These are phyloP conservation scores for Globisporangium abappressorium DNA, from an alignment of 352 stramenopile species.

Conservation along the genomic window DNA sequence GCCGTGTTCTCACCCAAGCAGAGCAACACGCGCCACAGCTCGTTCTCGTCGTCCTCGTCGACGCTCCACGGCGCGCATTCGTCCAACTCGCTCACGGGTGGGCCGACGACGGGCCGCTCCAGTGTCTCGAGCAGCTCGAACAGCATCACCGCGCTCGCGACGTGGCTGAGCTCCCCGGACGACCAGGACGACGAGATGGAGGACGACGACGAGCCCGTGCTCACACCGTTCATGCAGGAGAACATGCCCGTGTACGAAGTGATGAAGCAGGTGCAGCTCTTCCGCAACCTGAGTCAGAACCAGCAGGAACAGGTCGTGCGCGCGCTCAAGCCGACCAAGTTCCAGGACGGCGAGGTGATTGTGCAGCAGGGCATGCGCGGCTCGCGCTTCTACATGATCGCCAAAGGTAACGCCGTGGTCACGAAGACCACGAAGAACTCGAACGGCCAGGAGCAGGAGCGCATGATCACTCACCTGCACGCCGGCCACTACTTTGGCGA, in stretches of 20 bases:
- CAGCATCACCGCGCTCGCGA: constrained; percentile 54
- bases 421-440: constrained; percentile 60
- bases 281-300: constrained; percentile 83
- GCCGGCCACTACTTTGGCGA: constrained; percentile 94
- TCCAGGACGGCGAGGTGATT: constrained; percentile 80
- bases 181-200: constrained; percentile 68
- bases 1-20: constrained; percentile 50
- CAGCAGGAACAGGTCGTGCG: constrained; percentile 87
- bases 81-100: constrained; percentile 33
- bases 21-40: constrained; percentile 33
- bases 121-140: constrained; percentile 53
- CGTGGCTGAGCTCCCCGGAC: constrained; percentile 67
- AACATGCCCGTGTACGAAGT: constrained; percentile 88
- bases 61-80: constrained; percentile 31
- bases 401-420: constrained; percentile 83
- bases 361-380: constrained; percentile 83
- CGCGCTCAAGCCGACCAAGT: constrained; percentile 82
- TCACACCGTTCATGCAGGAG: constrained; percentile 74
- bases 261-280: constrained; percentile 87
- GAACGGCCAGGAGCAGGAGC: constrained; percentile 52
- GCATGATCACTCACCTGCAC: constrained; percentile 87
- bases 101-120: constrained; percentile 23
- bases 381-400: constrained; percentile 90
- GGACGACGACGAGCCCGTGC: constrained; percentile 53
- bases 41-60: constrained; percentile 53